phyloP scores from a whole-genome alignment of 768 basidiomycete species.

The Termitomyces sp. region DNA sequence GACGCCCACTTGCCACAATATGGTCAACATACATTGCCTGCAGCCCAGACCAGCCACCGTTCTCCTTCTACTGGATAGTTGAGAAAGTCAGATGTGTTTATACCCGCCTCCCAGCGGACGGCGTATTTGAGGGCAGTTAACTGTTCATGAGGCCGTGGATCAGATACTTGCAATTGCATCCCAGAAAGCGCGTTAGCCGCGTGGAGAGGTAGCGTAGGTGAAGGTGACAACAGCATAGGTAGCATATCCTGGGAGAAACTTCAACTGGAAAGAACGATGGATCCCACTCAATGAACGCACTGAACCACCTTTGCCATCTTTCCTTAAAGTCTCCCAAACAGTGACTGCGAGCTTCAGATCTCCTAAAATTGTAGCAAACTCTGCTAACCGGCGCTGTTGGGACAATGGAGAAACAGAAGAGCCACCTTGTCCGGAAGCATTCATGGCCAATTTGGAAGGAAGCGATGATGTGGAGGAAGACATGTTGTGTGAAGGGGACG shows the following conservation, averaged over 20 bases:
- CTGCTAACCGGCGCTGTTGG: conserved; percentile 85
- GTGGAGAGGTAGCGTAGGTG: conserved; percentile 56
- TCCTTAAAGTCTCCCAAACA: conserved; percentile 85
- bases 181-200: conserved; percentile 56
- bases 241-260: conserved; percentile 65
- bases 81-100: conserved; percentile 56
- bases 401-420: conserved; percentile 39
- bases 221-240: conserved; percentile 67
- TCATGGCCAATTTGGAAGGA: conserved; percentile 34
- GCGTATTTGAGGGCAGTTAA: conserved; percentile 65
- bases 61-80: conserved; percentile 65
- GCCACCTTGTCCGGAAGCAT: conserved; percentile 23
- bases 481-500: conserved; percentile 35
- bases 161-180: conserved; percentile 40
- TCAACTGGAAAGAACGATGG: neutral
- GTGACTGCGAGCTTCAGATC: conserved; percentile 81
- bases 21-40: conserved; percentile 58
- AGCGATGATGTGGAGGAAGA: conserved; percentile 41
- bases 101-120: conserved; percentile 74
- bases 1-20: neutral
- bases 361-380: conserved; percentile 90
- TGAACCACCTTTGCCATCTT: conserved; percentile 85
- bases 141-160: conserved; percentile 60
- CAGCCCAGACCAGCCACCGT: conserved; percentile 84
- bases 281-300: conserved; percentile 39